Evolutionary conservation across 1,139 yeast genomes (phyloP), one percentile per base, ranked within the genome.

Genomic region (Suhomyces coccinellae): DNA sequence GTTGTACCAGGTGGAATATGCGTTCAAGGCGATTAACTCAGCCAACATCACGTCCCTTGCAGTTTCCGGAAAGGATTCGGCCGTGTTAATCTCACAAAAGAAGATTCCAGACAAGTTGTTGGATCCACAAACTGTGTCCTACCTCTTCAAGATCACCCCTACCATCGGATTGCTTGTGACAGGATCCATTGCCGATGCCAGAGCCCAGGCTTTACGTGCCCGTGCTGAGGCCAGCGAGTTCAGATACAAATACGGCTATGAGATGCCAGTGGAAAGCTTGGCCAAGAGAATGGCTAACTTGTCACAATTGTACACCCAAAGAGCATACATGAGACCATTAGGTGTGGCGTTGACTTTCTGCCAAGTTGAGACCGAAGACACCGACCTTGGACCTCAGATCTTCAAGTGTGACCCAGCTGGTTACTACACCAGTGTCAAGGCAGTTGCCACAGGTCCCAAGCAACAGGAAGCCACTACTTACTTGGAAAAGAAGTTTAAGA

Each of bases 301-400:
- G 59, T 87, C 96, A 40, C 99, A 93, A 73, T 82, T 93, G 53
- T 93, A 90, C 67, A 93, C 99, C 37, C 99, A 93, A 69, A 80
- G 98, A 63, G 99, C 99, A n/a, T 93, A 93, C 67, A 93, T 93
- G 98, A 82, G 99, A 67, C 99, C 99, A 24, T 75, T 91, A 54
- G 97, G 97, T 33, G 97, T 90, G 46, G 89, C 96, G 26, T 77
- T 90, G 60, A 90, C 97, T 17, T 86, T 93, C 60, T 79, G 91
- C 50, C 83, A 95, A 40, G 56, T 54, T 12, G 78, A 73, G 47
- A 62, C 65, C 41, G 98, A 91, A 65, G 96, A 87, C 60, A 93
- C 85, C 63, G 30, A 41, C 33, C 67, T 73, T 50, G 99, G 98
- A 0, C 97, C 99, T n/a, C 82, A 83, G 59, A 76, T 93, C 52